These are phyloP conservation scores for Diaporthe vexans DNA, from an alignment of 2,329 filamentous ascomycete species.

Conservation along the genomic window DNA sequence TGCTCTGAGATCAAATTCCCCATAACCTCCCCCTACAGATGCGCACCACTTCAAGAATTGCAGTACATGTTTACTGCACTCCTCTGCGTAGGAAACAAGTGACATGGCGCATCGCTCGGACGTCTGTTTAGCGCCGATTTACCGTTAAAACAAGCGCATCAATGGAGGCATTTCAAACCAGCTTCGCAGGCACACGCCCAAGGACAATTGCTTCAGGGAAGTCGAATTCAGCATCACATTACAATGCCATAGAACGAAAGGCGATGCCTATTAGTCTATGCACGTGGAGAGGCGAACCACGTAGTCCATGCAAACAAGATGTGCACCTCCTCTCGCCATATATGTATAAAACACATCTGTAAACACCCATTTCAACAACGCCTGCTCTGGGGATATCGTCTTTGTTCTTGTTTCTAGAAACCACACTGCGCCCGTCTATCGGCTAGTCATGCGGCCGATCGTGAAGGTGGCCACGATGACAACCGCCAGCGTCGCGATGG, in stretches of 20 bases:
- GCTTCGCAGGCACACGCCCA: neutral
- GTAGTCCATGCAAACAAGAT: slow-evolving; percentile 11
- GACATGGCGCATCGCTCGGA: neutral
- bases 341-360: slow-evolving; percentile 10
- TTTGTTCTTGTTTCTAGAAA: slow-evolving; percentile 24
- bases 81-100: neutral
- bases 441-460: slow-evolving; percentile 77
- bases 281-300: neutral
- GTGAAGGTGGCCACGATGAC: slow-evolving; percentile 96
- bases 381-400: slow-evolving; percentile 42
- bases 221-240: slow-evolving; percentile 2
- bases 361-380: slow-evolving; percentile 23
- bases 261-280: slow-evolving; percentile 36
- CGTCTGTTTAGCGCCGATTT: too few species aligned
- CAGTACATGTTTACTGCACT: neutral
- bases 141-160: neutral
- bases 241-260: slow-evolving; percentile 15
- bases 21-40: neutral
- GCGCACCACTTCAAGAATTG: neutral
- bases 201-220: neutral
- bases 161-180: too few species aligned
- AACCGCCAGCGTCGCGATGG: slow-evolving; percentile 93
- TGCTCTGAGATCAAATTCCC: too few species aligned
- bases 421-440: slow-evolving; percentile 51
- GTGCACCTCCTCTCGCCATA: slow-evolving; percentile 21